Evolutionary conservation across 31 red algal genomes (phyloP).

Genomic region (Odonthalia washingtoniensis): DNA sequence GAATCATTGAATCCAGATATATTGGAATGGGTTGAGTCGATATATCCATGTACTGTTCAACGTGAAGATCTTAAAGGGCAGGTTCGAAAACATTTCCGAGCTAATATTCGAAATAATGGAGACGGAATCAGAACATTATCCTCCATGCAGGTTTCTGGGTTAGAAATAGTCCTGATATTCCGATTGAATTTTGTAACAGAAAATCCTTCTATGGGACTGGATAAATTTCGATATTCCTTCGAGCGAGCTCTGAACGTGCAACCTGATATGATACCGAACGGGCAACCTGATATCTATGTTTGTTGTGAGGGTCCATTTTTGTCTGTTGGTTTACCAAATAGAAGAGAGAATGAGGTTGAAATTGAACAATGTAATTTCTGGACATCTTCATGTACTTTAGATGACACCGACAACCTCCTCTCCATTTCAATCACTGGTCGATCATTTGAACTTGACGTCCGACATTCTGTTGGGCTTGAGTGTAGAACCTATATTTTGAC

Average conservation of each 20-base stretch:
- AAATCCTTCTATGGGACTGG: conserved; percentile 58
- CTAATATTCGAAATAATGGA: not conserved
- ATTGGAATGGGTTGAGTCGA: conserved; percentile 80
- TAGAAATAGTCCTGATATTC: conserved; percentile 72
- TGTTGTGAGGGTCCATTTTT: conserved; percentile 82
- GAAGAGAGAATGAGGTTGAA: not conserved
- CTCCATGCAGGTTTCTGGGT: conserved; percentile 80
- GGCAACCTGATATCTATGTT: conserved; percentile 64
- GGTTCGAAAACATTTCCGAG: conserved; percentile 46
- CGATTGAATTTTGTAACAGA: conserved; percentile 64
- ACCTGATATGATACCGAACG: too few species aligned
- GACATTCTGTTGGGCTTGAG: conserved; percentile 50
- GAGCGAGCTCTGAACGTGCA: too few species aligned
- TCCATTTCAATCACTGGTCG: conserved; percentile 45
- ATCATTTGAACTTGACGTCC: conserved; percentile 64
- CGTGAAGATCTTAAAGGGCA: not conserved
- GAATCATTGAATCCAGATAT: conserved; percentile 67
- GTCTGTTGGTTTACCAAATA: conserved; percentile 40
- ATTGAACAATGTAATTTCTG: conserved; percentile 44
- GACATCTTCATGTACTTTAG: conserved; percentile 59
- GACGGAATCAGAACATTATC: conserved; percentile 10
- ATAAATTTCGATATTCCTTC: conserved; percentile 44
- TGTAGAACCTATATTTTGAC: conserved; percentile 44
- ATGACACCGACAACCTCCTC: conserved; percentile 78
- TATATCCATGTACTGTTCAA: conserved; percentile 22